Evolutionary conservation across 768 basidiomycete genomes (phyloP), one percentile per base, ranked within the genome.

Genomic region (Lactarius hatsudake): DNA sequence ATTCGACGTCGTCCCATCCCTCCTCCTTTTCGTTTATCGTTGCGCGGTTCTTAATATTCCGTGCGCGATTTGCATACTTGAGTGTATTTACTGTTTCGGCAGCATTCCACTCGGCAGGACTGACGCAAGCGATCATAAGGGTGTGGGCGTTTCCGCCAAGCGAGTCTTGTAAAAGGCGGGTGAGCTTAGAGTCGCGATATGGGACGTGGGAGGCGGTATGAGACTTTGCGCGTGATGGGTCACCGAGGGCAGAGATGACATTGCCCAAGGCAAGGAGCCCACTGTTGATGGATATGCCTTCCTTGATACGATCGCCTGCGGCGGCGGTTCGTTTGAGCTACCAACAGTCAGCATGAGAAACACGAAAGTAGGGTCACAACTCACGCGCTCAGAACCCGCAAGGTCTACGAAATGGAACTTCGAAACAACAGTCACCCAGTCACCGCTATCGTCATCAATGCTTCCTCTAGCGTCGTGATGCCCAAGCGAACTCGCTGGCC

Each of bases 321-420:
- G 96, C 97, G 0, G 95, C 93, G 10, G 97, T 99, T 53, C 97
- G 88, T 78, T 99, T 99, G 57, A 99, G 83, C 91, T 94, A 72
- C 51, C 71, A 67, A 74, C 62, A 66, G 65, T 64, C 56, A 59
- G 69, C 48, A 20, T 65, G 10, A 26, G 55, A 42, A 42, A n/a
- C 65, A 64, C 8, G 32, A 56, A 43, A 42, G 61, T 64, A 42
- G 51, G 7, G 32, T 59, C 12, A 45, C 18, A 28, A 79, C 89
- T 75, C 76, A 94, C 91, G 72, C 97, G 81, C 81, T 99, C 97
- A 48, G 93, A 96, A 45, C 97, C 97, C 32, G 97, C 97, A 74
- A 99, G 78, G 79, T 99, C 97, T 32, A 99, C 97, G 71, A 98
- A 98, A 77, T 99, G 96, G 79, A 98, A 98, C 75, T 99, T 99